Base-by-base conservation (phyloP, 306 rosid species). In the Prunus salicina region DNA sequence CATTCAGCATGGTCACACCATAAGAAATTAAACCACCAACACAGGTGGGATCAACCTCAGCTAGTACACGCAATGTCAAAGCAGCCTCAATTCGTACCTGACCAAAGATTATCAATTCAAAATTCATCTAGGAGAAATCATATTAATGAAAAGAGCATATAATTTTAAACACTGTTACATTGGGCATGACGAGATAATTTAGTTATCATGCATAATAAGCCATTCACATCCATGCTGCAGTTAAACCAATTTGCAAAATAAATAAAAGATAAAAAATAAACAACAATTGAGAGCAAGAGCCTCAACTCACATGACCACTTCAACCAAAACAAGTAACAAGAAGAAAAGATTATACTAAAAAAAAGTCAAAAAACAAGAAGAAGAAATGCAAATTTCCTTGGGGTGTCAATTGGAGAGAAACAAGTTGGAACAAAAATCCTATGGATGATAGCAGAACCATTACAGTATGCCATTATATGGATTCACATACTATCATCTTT, bases 71-170 rank as follows among this genome's bases (percentile, higher is more conserved):
- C 78, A 94, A 80, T 32, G 96, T 87, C 79, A 92, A 86, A 82
- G 96, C 91, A 84, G 98, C 98, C 86, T 94, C 98, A 71, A 92
- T 83, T 65, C 98, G 91, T 60, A 94, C 98, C 98, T 94, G 88
- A 74, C 64, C 74, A 76, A 49, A 81, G 63, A 78, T 71, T 60
- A 64, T 24, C 46, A 72, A 51, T 60, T 74, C 41, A 76, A 50
- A n/a, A 6, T 58, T 69, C 18, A 73, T 61, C 70, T 19, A 32
- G n/a, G 73, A 57, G 38, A 76, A 12, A 41, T 66, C 50, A 47
- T 56, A 41, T 66, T 25, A 34, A 46, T 28, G 58, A 47, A 38
- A 62, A 69, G 55, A 49, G 53, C 64, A 68, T n/a, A 24, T 20
- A 5, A 64, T 27, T n/a, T 60, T 50, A 14, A 67, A 65, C 8